phyloP scores from a whole-genome alignment of 345 rosid species.

The Hirschfeldia incana region DNA sequence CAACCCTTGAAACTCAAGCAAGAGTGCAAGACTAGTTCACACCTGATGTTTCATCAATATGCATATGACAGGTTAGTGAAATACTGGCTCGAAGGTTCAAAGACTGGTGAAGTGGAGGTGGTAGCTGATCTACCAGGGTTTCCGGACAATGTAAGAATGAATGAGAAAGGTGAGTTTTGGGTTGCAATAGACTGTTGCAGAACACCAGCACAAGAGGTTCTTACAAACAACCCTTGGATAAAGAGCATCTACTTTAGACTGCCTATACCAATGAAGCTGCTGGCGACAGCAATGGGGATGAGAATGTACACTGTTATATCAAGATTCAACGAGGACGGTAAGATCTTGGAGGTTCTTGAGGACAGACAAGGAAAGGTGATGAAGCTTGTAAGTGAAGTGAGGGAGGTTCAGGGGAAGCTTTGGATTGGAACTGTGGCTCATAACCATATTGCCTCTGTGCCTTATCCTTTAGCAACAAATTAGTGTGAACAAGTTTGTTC shows the following conservation, averaged over 20 bases:
- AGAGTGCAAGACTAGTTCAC: not conserved
- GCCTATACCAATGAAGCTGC: constrained; percentile 63
- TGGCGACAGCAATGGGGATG: constrained; percentile 90
- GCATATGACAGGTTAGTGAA: constrained; percentile 62
- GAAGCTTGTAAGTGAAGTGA: constrained; percentile 93
- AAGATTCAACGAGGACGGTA: constrained; percentile 56
- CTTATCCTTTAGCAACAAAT: constrained; percentile 51
- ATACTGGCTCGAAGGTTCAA: constrained; percentile 88
- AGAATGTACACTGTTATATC: constrained; percentile 86
- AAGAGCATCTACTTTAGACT: constrained; percentile 72
- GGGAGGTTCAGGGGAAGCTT: constrained; percentile 75
- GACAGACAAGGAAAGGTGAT: constrained; percentile 78
- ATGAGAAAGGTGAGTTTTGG: constrained; percentile 85
- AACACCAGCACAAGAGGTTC: constrained; percentile 76
- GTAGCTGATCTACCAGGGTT: constrained; percentile 80
- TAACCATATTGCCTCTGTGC: constrained; percentile 82
- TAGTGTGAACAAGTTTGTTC: constrained; percentile 22
- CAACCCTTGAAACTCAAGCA: not conserved
- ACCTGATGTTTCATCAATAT: not conserved
- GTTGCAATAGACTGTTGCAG: constrained; percentile 96
- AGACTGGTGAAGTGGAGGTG: constrained; percentile 45
- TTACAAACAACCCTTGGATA: constrained; percentile 78
- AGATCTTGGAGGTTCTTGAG: constrained; percentile 79
- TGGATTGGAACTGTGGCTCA: constrained; percentile 99
- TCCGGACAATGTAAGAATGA: constrained; percentile 86